Evolutionary conservation across 2,329 filamentous ascomycete genomes (phyloP), one percentile per base, ranked within the genome.

Genomic region (Talaromyces sp.): DNA sequence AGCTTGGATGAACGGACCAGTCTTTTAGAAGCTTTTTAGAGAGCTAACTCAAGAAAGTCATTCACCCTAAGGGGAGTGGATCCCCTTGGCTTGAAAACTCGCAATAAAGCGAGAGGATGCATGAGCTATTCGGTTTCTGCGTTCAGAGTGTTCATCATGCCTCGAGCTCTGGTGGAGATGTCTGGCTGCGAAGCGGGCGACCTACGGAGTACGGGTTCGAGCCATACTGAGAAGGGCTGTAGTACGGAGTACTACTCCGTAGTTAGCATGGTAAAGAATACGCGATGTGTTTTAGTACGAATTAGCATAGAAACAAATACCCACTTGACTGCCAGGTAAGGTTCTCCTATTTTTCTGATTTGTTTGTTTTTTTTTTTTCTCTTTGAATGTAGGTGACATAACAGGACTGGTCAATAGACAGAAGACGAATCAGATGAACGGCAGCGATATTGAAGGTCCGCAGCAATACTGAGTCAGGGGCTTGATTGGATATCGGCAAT

Each of bases 121-220:
- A 59, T 37, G 39, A 58, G 28, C 31, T 54, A 40, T 46, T 60
- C 25, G 35, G 18, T 5, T 60, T 48, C 31, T 37, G 35, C 54
- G 48, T 6, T 40, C 28, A 61, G 25, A 31, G 33, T 18, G 54
- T 39, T 42, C 54, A 39, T 42, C 14, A 23, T 39, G 42, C 40
- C 25, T 55, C 59, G 59, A 61, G 59, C 59, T 61, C 48, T 42
- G 59, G 59, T 55, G 59, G 59, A 50, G 46, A 52, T 60, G 42
- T 28, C 21, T 39, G 42, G 31, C 12, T 40, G 42, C 44, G 18
- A 14, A 60, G 46, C 33, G 48, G 48, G 46, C 35, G 18, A 39
- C 23, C 40, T 40, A 60, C 58, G 31, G 58, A 50, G 58, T 35
- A 40, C 48, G 39, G 35, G 48, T 44, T 61, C 48, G 37, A 31